Base-by-base conservation (phyloP, 306 rosid species). In the Lagenaria siceraria region DNA sequence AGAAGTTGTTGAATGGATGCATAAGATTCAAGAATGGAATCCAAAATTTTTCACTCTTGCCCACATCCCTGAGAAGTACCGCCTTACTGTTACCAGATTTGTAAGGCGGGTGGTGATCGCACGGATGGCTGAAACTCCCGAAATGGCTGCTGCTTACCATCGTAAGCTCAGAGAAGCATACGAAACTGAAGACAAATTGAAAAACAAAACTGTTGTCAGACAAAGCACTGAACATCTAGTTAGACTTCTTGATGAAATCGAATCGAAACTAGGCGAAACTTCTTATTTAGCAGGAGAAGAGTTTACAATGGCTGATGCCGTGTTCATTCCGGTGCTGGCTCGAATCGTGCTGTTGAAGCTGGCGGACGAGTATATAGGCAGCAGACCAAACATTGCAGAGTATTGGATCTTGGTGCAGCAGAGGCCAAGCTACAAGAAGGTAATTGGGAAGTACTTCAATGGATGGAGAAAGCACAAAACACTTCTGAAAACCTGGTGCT, bases 381-480 rank as follows among this genome's bases (percentile, higher is more conserved):
- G 60, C 75, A 85, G 96, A 78, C 97, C 93, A 9, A 95, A 86
- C 76, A 85, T 83, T 77, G 86, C 89, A 10, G 94, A 89, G 82
- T 95, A 95, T 85, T 95, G 99, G 99, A 59, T 87, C 80, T 72
- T 83, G 84, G 86, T 95, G 85, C 91, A 87, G 89, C 91, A 90
- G 85, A 92, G 99, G 81, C 97, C 91, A 74, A 92, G 99, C 84
- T 92, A 95, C 76, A 92, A 77, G 86, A 92, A 86, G 81, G 97
- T 89, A 82, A 89, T 92, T 81, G 97, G 91, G 69, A 95, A 82
- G 83, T 69, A 88, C 77, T 95, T 95, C 78, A 78, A 76, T 74
- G 97, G 99, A 52, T 95, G 97, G 97, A 90, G 89, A 86, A 95
- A 79, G 84, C 89, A 95, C 80, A 90, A 86, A 86, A 92, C 93